Evolutionary conservation across 495 filamentous ascomycete species (phyloP), one percentile per base, ranked within the genome.

Genomic region (Hyphodiscus hymeniophilus): DNA sequence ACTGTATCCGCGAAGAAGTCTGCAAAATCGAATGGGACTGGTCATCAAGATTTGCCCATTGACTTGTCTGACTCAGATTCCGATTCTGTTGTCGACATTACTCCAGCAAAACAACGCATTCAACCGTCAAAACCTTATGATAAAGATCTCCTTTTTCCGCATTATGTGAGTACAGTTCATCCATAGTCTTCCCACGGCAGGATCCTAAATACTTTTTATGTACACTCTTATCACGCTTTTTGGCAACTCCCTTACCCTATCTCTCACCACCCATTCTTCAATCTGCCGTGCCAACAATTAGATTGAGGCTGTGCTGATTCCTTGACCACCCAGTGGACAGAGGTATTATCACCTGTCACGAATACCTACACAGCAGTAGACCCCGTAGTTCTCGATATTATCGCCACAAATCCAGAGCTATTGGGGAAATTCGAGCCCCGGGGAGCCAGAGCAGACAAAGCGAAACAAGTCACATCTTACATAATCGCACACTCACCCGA

Each of bases 401-500:
- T 92, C 3, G 85, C 76, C 15, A 78, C 70, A 1, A 87, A 74
- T 43, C 65, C 78, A 18, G 84, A 94, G 13, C 69, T 85, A 6
- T 61, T 91, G n/a, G 71, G 80, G 20, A 75, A 75, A 7, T 87
- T 97, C 39, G 88, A 95, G 54, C 84, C 88, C 11, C 82, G 89
- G 22, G 89, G 91, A 1, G 72, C 71, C 36, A 86, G 82, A 58
- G 85, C 89, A 0, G 84, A 91, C 21, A 84, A 82, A 51, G 79
- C 84, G 3, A 95, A 89, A 57, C 91, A 96, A 63, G 79, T 94
- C 12, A 89, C 95, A 46, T 81, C 85, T 43, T 99, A 99, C 51
- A 76, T 94, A n/a, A 70, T 99, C 10, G 89, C 82, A 0, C 88
- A 86, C 66, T 89, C 87, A 2, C 56, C 79, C 8, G 89, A 97